Evolutionary conservation across 257 asterid genomes (phyloP).

Genomic region (Echium plantagineum): DNA sequence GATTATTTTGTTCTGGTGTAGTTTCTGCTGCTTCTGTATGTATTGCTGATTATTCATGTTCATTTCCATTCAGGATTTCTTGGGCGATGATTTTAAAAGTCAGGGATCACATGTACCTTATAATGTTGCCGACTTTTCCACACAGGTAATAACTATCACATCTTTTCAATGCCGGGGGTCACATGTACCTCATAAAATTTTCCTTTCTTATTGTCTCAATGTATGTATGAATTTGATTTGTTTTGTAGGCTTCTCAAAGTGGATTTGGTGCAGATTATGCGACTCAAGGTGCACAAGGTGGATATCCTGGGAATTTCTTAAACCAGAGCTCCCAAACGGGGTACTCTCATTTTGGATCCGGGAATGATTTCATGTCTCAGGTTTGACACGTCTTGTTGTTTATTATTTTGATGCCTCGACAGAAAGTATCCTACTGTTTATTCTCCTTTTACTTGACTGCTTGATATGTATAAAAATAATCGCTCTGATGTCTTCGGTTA

Average conservation of each 20-base stretch:
- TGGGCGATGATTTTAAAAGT: slow-evolving; percentile 92
- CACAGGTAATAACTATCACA: slow-evolving; percentile 45
- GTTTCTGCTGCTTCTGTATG: not conserved
- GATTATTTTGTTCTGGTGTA: not conserved
- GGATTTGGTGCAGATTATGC: slow-evolving; percentile 77
- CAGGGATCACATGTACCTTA: slow-evolving; percentile 97
- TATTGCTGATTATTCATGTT: slow-evolving; percentile 8
- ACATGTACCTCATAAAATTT: not conserved
- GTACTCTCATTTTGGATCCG: slow-evolving; percentile 73
- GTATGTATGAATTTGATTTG: not conserved
- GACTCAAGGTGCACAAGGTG: slow-evolving; percentile 84
- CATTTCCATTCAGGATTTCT: slow-evolving; percentile 55
- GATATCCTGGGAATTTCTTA: slow-evolving; percentile 69
- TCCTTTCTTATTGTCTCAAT: not conserved
- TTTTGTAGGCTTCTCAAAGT: slow-evolving; percentile 73
- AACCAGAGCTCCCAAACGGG: slow-evolving; percentile 92
- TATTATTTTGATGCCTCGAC: not conserved
- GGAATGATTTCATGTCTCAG: slow-evolving; percentile 98
- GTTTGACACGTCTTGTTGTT: slow-evolving; percentile 22
- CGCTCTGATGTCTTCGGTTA: not conserved
- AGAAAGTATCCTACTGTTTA: not conserved
- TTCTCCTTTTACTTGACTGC: not conserved
- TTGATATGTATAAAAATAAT: no score
- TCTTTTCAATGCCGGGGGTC: not conserved
- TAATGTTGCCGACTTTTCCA: slow-evolving; percentile 70